Conservation (phyloP, 768 basidiomycete genomes). For the Kwoniella pini region DNA sequence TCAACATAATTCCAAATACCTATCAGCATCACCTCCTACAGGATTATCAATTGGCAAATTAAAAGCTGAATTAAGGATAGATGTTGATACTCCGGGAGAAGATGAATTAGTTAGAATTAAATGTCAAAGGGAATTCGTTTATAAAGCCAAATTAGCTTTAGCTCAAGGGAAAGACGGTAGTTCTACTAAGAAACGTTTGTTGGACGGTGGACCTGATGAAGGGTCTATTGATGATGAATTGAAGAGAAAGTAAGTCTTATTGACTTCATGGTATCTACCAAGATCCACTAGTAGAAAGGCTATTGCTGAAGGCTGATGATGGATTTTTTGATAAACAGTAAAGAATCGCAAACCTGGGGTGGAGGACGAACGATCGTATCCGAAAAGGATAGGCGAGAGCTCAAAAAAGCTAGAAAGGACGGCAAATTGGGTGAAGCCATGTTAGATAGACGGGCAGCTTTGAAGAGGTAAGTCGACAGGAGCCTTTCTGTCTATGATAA, state of each 20-base stretch:
- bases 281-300: too few relatives aligned
- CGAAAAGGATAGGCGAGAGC: slow-evolving; percentile 42
- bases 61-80: slow-evolving; percentile 46
- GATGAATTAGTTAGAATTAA: slow-evolving; percentile 44
- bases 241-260: slow-evolving; percentile 48
- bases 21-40: slow-evolving; percentile 33
- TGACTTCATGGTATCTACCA: too few relatives aligned
- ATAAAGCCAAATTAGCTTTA: slow-evolving; percentile 40
- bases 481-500: background rate
- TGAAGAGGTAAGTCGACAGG: slow-evolving; percentile 48
- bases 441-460: slow-evolving; percentile 50
- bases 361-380: slow-evolving; percentile 46
- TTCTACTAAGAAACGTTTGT: slow-evolving; percentile 24
- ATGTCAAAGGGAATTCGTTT: slow-evolving; percentile 53
- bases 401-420: slow-evolving; percentile 53
- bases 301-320: too few relatives aligned
- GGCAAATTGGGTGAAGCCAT: slow-evolving; percentile 53
- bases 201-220: slow-evolving; percentile 31
- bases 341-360: slow-evolving; percentile 50
- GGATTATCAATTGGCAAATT: slow-evolving; percentile 18
- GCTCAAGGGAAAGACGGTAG: slow-evolving; percentile 26
- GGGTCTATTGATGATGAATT: slow-evolving; percentile 51
- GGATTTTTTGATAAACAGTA: slow-evolving; percentile 23
- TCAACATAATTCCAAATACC: slow-evolving; percentile 39
- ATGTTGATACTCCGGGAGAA: slow-evolving; percentile 32